A percentile compares a stretch with the other conserved stretches of the same genome.
Conservation (phyloP, 371 early-diverging fungal species). For the Mortierella sp. region DNA sequence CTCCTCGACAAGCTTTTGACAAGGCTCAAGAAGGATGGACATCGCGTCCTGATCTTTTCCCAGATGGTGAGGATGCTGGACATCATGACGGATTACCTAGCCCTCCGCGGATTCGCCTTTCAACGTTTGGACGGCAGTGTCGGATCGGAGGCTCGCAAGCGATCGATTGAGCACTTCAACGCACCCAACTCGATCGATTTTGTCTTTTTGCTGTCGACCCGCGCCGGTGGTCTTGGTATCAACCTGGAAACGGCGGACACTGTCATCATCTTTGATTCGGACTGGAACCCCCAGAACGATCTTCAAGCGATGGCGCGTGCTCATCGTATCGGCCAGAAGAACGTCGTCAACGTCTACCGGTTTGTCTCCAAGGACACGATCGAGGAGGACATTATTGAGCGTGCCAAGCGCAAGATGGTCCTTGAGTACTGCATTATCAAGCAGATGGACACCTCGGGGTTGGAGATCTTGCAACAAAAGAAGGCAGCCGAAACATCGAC, state of each 20-base stretch:
- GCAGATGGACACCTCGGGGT: conserved; percentile 97
- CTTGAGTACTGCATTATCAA: conserved; percentile 98
- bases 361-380: conserved; percentile 98
- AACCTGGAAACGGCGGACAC: conserved; percentile 99
- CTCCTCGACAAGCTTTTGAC: conserved; percentile 93
- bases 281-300: conserved; percentile 99
- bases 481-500: conserved; percentile 62
- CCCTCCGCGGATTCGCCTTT: conserved; percentile 86
- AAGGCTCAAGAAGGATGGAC: conserved; percentile 89
- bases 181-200: conserved; percentile 97
- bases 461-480: conserved; percentile 73
- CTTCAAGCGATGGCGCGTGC: conserved; percentile 99
- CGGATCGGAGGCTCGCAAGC: conserved; percentile 92
- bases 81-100: conserved; percentile 93
- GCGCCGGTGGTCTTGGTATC: conserved; percentile 99
- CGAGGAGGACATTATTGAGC: conserved; percentile 98
- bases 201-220: conserved; percentile 97
- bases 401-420: conserved; percentile 99
- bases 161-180: conserved; percentile 98
- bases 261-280: conserved; percentile 99
- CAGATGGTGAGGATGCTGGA: conserved; percentile 97
- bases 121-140: conserved; percentile 98
- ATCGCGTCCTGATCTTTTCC: conserved; percentile 95
- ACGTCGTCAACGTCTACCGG: conserved; percentile 98
- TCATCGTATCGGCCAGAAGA: conserved; percentile 99